These are phyloP conservation scores for Calycina marina DNA, from an alignment of 2,329 filamentous ascomycete species.

Conservation along the genomic window DNA sequence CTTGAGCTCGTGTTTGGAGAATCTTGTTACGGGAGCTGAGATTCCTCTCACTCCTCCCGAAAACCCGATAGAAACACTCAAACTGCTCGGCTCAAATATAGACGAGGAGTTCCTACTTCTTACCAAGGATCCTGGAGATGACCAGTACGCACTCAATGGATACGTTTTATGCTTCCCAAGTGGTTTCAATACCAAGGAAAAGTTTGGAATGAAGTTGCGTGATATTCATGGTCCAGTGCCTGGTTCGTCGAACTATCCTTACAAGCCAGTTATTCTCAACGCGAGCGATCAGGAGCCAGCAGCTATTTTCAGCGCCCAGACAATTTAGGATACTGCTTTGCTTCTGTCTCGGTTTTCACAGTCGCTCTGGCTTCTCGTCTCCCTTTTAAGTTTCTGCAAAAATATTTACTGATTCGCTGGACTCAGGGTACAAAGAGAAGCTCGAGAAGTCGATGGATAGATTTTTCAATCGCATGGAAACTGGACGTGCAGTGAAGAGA, in stretches of 20 bases:
- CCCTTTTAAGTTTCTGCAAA: too few relatives aligned
- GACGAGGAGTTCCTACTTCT: slow-evolving; percentile 48
- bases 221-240: slow-evolving; percentile 45
- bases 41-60: slow-evolving; percentile 25
- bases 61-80: slow-evolving; percentile 27
- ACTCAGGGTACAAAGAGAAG: slow-evolving; percentile 39
- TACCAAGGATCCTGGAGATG: slow-evolving; percentile 26
- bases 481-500: slow-evolving; percentile 38
- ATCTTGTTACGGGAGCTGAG: slow-evolving; percentile 29
- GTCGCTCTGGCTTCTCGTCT: too few relatives aligned
- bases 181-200: slow-evolving; percentile 41
- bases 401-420: too few relatives aligned
- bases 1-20: slow-evolving; percentile 24
- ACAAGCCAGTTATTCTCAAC: too few relatives aligned
- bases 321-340: too few relatives aligned
- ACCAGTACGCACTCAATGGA: slow-evolving; percentile 37
- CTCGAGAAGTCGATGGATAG: slow-evolving; percentile 45
- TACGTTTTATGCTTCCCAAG: slow-evolving; percentile 41
- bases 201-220: slow-evolving; percentile 35
- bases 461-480: slow-evolving; percentile 39
- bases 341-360: too few relatives aligned
- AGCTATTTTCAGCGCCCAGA: too few relatives aligned
- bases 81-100: slow-evolving; percentile 34
- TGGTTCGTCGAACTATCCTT: too few relatives aligned
- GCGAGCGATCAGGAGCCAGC: too few relatives aligned